Conservation (phyloP, 345 rosid genomes). For the Linum tenue region DNA sequence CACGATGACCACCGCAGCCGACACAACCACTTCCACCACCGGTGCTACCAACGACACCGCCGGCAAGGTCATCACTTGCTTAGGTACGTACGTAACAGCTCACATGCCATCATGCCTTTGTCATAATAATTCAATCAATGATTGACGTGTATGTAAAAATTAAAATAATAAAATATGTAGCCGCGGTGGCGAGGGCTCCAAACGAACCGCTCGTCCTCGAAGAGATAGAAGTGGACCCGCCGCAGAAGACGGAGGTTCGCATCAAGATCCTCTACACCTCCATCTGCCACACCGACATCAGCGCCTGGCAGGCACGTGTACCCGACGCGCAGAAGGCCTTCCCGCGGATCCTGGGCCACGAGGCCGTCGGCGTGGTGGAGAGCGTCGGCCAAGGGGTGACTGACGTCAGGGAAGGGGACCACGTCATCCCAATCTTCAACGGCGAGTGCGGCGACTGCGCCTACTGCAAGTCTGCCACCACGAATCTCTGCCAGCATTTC, state of each 20-base stretch:
- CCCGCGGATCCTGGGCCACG: slow-evolving; percentile 69
- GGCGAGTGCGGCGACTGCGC: slow-evolving; percentile 67
- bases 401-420: slow-evolving; percentile 52
- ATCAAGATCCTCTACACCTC: slow-evolving; percentile 50
- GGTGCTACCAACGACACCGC: slow-evolving; percentile 1
- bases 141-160: not conserved
- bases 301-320: slow-evolving; percentile 57
- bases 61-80: slow-evolving; percentile 32
- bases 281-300: slow-evolving; percentile 60
- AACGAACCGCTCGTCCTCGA: slow-evolving; percentile 42
- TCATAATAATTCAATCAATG: not conserved
- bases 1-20: too few relatives aligned
- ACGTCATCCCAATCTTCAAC: slow-evolving; percentile 49
- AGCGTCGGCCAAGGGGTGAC: slow-evolving; percentile 56
- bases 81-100: slow-evolving; percentile 14
- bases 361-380: slow-evolving; percentile 70
- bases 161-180: slow-evolving; percentile 29
- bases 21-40: too few relatives aligned
- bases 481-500: slow-evolving; percentile 37
- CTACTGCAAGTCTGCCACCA: slow-evolving; percentile 25
- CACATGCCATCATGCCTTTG: too few relatives aligned
- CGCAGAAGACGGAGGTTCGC: slow-evolving; percentile 52
- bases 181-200: slow-evolving; percentile 56
- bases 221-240: slow-evolving; percentile 55
- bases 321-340: slow-evolving; percentile 52